Percentiles rank a stretch among this genome's conserved stretches.
Conservation (phyloP, 176 grass and related monocot species). For the Saccharum officinarum region DNA sequence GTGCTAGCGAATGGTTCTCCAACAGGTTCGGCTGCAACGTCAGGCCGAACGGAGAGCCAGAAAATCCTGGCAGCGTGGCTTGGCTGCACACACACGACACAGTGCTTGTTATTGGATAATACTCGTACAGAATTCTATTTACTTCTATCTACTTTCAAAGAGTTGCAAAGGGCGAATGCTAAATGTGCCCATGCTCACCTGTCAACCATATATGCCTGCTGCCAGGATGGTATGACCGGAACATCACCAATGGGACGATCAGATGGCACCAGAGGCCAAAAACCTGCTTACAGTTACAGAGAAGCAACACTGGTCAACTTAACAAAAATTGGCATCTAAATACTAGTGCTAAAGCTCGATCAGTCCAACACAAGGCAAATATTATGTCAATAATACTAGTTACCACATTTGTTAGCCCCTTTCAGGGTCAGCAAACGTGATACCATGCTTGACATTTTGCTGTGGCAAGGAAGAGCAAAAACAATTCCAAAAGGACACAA, state of each 20-base stretch:
- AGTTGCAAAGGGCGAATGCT: not conserved
- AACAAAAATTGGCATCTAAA: not conserved
- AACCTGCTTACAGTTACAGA: constrained; percentile 43
- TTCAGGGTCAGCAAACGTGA: not conserved
- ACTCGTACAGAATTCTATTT: not conserved
- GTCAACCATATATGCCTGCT: constrained; percentile 45
- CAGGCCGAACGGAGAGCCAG: constrained; percentile 42
- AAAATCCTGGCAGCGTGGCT: constrained; percentile 42
- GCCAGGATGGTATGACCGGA: constrained; percentile 49
- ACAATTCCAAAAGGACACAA: not conserved
- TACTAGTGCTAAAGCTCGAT: not conserved
- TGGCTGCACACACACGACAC: constrained; percentile 38
- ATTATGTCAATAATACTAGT: not conserved
- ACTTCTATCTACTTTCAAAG: not conserved
- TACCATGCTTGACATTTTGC: not conserved
- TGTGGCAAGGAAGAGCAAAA: not conserved
- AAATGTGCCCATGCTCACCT: constrained; percentile 33
- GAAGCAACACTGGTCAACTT: not conserved
- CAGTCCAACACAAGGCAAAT: not conserved
- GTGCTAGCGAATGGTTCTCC: constrained; percentile 56
- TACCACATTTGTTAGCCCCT: not conserved
- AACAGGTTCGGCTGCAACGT: constrained; percentile 48
- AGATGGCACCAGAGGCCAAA: constrained; percentile 64
- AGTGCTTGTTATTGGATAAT: not conserved
- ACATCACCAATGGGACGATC: constrained; percentile 44